Conservation (phyloP, 2,329 filamentous ascomycete species). For the Cercospora nicotianae region DNA sequence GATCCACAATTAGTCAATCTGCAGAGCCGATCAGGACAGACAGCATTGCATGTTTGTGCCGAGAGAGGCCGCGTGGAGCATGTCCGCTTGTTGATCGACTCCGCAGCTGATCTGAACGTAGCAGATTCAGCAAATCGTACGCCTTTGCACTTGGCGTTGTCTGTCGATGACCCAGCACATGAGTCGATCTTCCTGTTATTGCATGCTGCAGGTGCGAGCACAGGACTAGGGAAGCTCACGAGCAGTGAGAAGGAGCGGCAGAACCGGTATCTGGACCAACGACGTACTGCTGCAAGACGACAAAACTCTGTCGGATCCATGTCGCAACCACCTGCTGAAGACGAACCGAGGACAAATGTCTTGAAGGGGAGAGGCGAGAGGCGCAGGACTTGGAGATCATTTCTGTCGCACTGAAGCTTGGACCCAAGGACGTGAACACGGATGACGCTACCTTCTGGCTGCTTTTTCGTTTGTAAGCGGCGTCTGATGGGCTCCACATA, state of each 20-base stretch:
- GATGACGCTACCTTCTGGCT: neutral
- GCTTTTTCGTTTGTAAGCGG: neutral
- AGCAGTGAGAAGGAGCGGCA: neutral
- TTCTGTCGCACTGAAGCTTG: neutral
- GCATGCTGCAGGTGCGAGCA: constrained; percentile 1
- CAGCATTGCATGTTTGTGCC: neutral
- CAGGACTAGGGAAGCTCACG: neutral
- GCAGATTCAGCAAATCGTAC: neutral
- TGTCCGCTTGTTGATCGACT: neutral
- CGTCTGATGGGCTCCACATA: neutral
- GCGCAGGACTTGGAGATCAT: neutral
- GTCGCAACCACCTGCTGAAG: neutral
- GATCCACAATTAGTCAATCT: neutral
- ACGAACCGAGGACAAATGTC: neutral
- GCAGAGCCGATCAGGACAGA: neutral
- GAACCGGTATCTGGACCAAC: constrained; percentile 1
- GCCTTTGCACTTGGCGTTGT: neutral
- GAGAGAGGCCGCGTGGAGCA: neutral
- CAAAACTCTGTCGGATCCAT: constrained; percentile 1
- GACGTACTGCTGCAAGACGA: neutral
- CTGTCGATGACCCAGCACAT: neutral
- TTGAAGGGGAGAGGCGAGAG: neutral
- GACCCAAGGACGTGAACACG: neutral
- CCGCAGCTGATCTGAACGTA: neutral
- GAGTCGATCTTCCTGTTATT: neutral